These are phyloP conservation scores for Umbelopsis isabellina DNA, from an alignment of 192 early-diverging fungal species.

Conservation along the genomic window DNA sequence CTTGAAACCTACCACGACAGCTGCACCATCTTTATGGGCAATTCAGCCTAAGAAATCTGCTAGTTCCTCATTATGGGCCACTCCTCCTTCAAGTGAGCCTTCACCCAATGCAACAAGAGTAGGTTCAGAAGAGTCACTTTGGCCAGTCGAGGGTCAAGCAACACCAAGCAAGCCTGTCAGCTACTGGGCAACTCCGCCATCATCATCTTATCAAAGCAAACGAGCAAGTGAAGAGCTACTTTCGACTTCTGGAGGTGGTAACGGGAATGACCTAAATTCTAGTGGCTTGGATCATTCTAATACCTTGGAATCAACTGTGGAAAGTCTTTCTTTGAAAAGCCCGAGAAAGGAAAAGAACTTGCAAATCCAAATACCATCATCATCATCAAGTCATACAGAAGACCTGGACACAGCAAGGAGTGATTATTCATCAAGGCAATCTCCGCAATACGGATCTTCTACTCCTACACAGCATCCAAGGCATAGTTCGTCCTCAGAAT, in stretches of 20 bases:
- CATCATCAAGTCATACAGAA: neutral
- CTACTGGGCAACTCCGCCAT: conserved; percentile 8
- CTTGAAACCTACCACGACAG: neutral
- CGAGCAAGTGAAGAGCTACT: neutral
- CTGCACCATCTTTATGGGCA: conserved; percentile 23
- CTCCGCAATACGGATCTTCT: neutral
- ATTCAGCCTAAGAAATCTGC: conserved; percentile 16
- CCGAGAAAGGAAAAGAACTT: conserved; percentile 12
- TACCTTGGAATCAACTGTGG: neutral
- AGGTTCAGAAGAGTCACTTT: neutral
- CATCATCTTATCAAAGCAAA: neutral
- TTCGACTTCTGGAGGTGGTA: neutral
- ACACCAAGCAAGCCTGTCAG: neutral
- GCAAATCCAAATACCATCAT: conserved; percentile 4
- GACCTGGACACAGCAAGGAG: neutral
- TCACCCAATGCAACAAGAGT: conserved; percentile 13
- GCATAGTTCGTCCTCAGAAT: conserved; percentile 11
- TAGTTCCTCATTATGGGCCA: conserved; percentile 25
- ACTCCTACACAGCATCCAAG: conserved; percentile 1
- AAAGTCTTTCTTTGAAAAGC: conserved; percentile 2
- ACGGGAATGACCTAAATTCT: neutral
- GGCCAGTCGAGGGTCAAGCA: conserved; percentile 14
- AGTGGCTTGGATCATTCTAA: neutral
- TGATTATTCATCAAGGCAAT: conserved; percentile 11
- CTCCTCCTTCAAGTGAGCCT: conserved; percentile 18